Evolutionary conservation across 1,284 basidiomycete genomes (phyloP).

Genomic region (Hymenochaete sp.): DNA sequence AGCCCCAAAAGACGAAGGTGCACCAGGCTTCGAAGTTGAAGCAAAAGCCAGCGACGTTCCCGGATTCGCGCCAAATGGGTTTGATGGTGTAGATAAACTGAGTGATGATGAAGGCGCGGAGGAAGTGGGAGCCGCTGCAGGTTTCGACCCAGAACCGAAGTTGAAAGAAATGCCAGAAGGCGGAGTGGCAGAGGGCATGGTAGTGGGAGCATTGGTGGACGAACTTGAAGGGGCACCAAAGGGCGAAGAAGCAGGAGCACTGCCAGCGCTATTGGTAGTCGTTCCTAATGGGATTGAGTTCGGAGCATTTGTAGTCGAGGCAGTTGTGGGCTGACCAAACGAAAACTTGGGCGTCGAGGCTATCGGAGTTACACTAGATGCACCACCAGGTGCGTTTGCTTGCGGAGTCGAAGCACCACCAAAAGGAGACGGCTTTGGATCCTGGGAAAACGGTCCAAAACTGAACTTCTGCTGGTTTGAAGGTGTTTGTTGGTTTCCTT

Average conservation of each 20-base stretch:
- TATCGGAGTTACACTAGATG: neutral
- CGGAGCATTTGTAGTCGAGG: neutral
- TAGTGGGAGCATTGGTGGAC: neutral
- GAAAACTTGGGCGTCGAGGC: constrained; percentile 2
- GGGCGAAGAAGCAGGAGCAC: neutral
- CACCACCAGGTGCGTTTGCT: neutral
- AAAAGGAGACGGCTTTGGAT: constrained; percentile 6
- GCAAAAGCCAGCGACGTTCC: neutral
- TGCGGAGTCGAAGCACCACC: constrained; percentile 1
- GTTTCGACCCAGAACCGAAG: neutral
- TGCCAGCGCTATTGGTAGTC: neutral
- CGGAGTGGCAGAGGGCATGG: neutral
- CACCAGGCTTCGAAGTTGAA: neutral
- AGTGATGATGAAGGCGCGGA: neutral
- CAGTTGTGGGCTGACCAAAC: neutral
- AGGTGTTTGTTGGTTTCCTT: too few species aligned
- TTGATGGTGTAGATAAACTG: neutral
- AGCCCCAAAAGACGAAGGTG: constrained; percentile 5
- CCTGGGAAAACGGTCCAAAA: constrained; percentile 5
- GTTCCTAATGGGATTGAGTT: neutral
- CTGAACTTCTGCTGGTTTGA: constrained; percentile 12
- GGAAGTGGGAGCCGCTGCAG: neutral
- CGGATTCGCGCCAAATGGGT: neutral
- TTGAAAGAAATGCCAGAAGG: neutral
- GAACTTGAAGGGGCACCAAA: neutral